A percentile compares a stretch with the other conserved stretches of the same genome.
phyloP scores from a whole-genome alignment of 1,139 yeast species.

The Candida dubliniensis region DNA sequence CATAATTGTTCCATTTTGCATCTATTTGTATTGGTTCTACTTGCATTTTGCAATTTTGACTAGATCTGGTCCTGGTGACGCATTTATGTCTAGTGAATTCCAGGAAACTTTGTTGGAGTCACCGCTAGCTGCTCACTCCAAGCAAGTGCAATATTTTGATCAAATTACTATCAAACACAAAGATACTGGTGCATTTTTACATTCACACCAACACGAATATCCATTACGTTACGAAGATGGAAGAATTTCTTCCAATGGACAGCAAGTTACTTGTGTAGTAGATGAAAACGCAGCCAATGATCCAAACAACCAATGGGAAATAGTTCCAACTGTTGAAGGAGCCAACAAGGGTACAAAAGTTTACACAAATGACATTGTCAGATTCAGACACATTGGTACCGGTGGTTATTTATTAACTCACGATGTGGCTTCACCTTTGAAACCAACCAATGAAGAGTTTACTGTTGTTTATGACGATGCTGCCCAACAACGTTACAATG shows the following conservation, averaged over 20 bases:
- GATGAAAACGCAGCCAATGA: constrained; percentile 52
- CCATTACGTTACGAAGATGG: constrained; percentile 97
- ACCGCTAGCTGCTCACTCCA: constrained; percentile 69
- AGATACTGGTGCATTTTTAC: constrained; percentile 72
- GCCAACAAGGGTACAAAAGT: constrained; percentile 28
- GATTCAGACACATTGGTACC: constrained; percentile 81
- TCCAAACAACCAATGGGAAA: constrained; percentile 80
- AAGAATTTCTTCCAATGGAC: constrained; percentile 91
- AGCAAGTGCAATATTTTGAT: constrained; percentile 73
- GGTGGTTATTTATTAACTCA: constrained; percentile 81
- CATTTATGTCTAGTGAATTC: constrained; percentile 88
- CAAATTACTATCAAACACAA: constrained; percentile 73
- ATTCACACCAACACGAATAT: constrained; percentile 72
- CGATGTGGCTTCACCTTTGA: constrained; percentile 96
- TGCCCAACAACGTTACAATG: constrained; percentile 49
- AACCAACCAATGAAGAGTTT: constrained; percentile 88
- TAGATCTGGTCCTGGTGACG: constrained; percentile 94
- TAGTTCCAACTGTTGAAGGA: constrained; percentile 59
- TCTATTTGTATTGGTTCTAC: constrained; percentile 91
- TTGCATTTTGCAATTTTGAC: constrained; percentile 79
- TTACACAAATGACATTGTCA: constrained; percentile 63
- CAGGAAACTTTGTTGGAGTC: constrained; percentile 90
- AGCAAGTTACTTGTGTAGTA: constrained; percentile 80
- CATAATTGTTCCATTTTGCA: constrained; percentile 74
- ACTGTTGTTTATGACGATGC: constrained; percentile 69